Evolutionary conservation across 2,329 filamentous ascomycete species (phyloP).

Genomic region (Botrytis squamosa): DNA sequence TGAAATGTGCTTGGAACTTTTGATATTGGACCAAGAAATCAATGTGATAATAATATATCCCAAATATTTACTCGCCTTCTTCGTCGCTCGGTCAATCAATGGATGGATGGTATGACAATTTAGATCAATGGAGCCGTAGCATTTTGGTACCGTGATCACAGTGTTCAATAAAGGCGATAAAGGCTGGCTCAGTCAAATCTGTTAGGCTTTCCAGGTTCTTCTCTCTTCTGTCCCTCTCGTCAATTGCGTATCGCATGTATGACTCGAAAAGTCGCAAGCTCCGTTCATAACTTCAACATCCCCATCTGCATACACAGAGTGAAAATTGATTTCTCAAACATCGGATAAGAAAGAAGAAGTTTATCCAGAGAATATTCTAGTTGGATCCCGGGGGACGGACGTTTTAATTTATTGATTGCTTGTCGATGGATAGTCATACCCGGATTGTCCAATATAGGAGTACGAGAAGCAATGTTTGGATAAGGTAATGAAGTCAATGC

Average conservation of each 20-base stretch:
- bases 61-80: not conserved
- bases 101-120: not conserved
- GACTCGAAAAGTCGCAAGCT: not conserved
- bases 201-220: not conserved
- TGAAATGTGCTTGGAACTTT: constrained; percentile 1
- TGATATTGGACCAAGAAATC: not conserved
- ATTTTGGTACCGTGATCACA: not conserved
- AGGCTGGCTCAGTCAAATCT: not conserved
- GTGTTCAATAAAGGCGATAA: not conserved
- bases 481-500: constrained; percentile 6
- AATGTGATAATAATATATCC: not conserved
- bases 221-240: not conserved
- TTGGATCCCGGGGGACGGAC: not conserved
- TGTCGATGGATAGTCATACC: not conserved
- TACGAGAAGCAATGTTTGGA: not conserved
- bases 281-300: not conserved
- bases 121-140: not conserved
- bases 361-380: constrained; percentile 4
- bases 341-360: not conserved
- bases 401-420: constrained; percentile 7
- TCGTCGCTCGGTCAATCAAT: not conserved
- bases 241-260: not conserved
- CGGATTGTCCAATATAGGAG: not conserved
- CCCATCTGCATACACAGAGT: not conserved
- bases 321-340: not conserved